phyloP scores from a whole-genome alignment of 257 asterid genomes.

The Solanum medicagineum region DNA sequence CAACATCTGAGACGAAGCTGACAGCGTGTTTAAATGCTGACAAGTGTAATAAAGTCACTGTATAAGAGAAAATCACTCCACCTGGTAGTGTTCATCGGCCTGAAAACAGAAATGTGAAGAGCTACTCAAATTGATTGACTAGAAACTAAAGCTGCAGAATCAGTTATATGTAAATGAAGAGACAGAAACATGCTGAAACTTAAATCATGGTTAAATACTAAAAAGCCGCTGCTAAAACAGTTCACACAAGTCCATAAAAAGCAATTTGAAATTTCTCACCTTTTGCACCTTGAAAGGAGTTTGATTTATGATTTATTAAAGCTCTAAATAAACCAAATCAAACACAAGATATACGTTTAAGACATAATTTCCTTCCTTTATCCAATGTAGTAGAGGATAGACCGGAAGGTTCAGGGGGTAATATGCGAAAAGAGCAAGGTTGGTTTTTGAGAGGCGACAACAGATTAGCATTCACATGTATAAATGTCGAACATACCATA shows the following conservation, averaged over 20 bases:
- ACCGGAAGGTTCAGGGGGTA: not conserved
- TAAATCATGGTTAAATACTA: not conserved
- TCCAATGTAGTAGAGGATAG: not conserved
- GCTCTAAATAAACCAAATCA: not conserved
- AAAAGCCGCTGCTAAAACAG: not conserved
- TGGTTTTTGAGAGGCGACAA: not conserved
- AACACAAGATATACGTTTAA: not conserved
- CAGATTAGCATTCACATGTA: not conserved
- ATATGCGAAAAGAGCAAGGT: not conserved
- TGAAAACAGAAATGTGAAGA: not conserved
- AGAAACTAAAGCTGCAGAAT: not conserved
- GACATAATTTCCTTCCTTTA: not conserved
- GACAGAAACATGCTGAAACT: not conserved
- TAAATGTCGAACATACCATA: conserved; percentile 21
- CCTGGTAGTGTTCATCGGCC: not conserved
- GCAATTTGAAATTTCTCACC: not conserved
- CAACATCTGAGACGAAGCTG: not conserved
- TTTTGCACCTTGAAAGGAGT: not conserved
- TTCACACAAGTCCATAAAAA: not conserved
- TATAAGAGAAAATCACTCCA: not conserved
- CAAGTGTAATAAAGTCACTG: not conserved
- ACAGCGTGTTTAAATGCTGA: not conserved
- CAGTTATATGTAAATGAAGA: not conserved
- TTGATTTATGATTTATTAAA: not conserved
- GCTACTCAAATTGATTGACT: not conserved